Evolutionary conservation across 345 rosid species (phyloP).

Genomic region (Syzygium aromaticum): DNA sequence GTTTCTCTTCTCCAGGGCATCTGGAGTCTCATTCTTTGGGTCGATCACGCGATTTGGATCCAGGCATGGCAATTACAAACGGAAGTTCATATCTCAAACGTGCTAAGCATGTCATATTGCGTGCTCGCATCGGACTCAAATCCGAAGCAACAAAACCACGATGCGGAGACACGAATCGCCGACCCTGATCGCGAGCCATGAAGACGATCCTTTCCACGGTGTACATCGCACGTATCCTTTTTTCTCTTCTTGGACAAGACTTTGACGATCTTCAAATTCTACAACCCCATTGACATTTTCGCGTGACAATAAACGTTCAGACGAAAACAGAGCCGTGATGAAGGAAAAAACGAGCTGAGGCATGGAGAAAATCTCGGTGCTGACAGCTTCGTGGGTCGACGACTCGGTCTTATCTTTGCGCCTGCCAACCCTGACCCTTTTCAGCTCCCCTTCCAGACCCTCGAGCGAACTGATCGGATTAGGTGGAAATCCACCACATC

Average conservation of each 20-base stretch:
- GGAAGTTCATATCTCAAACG: neutral
- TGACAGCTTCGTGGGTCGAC: neutral
- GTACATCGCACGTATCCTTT: neutral
- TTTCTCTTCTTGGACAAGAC: neutral
- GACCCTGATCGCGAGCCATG: too few species aligned
- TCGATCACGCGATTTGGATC: neutral
- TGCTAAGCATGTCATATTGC: accelerated
- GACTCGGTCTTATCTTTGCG: neutral
- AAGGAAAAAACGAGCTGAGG: neutral
- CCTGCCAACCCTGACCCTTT: neutral
- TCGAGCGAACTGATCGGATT: neutral
- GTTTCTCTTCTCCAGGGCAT: neutral
- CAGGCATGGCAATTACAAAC: neutral
- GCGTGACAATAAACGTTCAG: neutral
- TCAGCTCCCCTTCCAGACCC: neutral
- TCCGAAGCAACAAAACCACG: accelerated
- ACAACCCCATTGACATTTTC: neutral
- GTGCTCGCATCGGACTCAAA: neutral
- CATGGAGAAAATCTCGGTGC: neutral
- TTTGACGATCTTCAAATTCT: neutral
- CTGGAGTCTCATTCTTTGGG: neutral
- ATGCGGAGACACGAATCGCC: neutral
- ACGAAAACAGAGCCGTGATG: neutral
- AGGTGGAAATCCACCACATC: neutral
- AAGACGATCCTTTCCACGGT: neutral